A percentile compares a stretch with the other conserved stretches of the same genome.
These are phyloP conservation scores for Paramarasmius palmivorus DNA, from an alignment of 1,284 basidiomycete species.

Conservation along the genomic window DNA sequence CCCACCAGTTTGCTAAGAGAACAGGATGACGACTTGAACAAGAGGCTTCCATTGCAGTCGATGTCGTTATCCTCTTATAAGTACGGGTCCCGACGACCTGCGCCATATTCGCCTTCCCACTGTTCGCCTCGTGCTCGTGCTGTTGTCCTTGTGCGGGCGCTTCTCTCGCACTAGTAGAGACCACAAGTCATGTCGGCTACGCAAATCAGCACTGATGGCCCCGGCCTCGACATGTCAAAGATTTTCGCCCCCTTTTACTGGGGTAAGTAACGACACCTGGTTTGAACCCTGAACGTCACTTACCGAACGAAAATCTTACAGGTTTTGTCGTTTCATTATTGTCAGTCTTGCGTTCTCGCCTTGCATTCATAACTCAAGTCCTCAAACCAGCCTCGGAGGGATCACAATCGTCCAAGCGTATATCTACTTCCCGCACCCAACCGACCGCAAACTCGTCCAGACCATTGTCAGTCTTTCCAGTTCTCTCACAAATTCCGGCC, in stretches of 20 bases:
- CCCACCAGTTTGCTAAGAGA: no score
- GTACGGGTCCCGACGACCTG: no score
- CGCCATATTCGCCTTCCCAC: no score
- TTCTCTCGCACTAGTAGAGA: no score
- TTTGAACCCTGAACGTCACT: not conserved
- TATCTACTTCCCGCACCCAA: conserved; percentile 26
- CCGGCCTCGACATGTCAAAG: conserved; percentile 22
- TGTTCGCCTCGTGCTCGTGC: no score
- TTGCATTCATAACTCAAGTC: not conserved
- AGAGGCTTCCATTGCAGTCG: no score
- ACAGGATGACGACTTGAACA: no score
- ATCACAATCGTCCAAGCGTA: conserved; percentile 30
- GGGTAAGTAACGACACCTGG: conserved; percentile 20
- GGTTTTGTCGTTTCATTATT: conserved; percentile 9
- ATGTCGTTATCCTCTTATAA: no score
- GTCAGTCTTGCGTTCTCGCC: not conserved
- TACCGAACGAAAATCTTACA: not conserved
- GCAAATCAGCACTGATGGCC: not conserved
- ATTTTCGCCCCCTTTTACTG: conserved; percentile 28
- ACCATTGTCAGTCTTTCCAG: conserved; percentile 2
- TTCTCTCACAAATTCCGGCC: not conserved
- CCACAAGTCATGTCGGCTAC: no score
- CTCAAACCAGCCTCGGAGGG: conserved; percentile 22
- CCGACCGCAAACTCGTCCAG: conserved; percentile 15
- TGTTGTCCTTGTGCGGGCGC: no score